phyloP scores from a whole-genome alignment of 108 stramenopile genomes.

The Seminavis robusta region DNA sequence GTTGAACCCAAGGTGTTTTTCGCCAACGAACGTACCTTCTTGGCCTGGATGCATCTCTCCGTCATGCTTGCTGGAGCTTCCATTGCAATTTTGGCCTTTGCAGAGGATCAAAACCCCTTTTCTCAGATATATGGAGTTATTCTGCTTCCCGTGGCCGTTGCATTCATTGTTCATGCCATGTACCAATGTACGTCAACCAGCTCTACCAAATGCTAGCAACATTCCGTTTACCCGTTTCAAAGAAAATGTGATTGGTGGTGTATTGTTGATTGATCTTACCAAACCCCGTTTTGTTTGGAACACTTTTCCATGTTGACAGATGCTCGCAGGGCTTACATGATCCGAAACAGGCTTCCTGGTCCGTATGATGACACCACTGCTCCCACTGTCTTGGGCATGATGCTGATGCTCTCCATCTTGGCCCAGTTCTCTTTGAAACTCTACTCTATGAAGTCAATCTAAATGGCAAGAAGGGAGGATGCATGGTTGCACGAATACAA shows the following conservation, averaged over 20 bases:
- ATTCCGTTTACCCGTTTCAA: background rate
- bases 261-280: background rate
- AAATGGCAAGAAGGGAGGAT: too few species aligned
- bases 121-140: constrained; percentile 76
- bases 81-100: constrained; percentile 77
- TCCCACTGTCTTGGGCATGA: constrained; percentile 73
- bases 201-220: background rate
- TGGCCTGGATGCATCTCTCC: constrained; percentile 91
- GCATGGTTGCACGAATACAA: too few species aligned
- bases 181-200: constrained; percentile 63
- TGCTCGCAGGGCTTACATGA: constrained; percentile 72
- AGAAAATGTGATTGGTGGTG: background rate
- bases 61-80: constrained; percentile 80
- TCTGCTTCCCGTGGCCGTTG: constrained; percentile 81
- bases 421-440: constrained; percentile 82
- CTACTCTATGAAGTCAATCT: constrained; percentile 44
- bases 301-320: constrained; percentile 20
- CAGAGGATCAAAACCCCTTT: constrained; percentile 28
- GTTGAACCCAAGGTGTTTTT: constrained; percentile 91
- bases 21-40: constrained; percentile 96
- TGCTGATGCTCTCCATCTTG: constrained; percentile 79
- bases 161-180: constrained; percentile 86
- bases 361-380: constrained; percentile 88
- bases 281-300: background rate
- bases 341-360: constrained; percentile 80